A percentile compares a stretch with the other conserved stretches of the same genome.
Conservation (phyloP, 148 eudicot species). For the Rhododendron kiyosumense region DNA sequence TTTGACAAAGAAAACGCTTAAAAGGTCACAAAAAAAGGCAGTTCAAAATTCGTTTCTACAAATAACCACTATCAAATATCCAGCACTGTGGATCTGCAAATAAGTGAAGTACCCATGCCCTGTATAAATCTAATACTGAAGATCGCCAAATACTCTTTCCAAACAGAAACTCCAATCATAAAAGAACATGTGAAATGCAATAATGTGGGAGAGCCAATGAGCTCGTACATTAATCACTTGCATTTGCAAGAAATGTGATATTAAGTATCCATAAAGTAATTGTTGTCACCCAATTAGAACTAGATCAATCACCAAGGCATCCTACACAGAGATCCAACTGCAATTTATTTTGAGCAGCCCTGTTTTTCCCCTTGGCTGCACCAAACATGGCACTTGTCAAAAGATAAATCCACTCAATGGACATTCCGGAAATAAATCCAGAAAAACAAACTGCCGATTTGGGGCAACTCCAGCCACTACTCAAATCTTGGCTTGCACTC, state of each 20-base stretch:
- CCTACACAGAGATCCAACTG: background rate
- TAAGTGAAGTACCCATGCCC: background rate
- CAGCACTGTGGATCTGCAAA: background rate
- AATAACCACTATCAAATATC: background rate
- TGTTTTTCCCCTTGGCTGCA: conserved; percentile 80
- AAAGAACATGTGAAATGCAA: background rate
- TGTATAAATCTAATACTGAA: background rate
- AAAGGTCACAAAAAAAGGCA: background rate
- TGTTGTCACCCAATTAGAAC: background rate
- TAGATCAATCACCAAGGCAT: background rate
- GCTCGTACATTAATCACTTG: background rate
- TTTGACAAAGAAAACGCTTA: background rate
- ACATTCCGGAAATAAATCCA: background rate
- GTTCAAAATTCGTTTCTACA: background rate
- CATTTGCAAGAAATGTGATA: background rate
- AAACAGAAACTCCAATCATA: background rate
- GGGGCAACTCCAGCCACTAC: background rate
- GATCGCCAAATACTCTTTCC: background rate
- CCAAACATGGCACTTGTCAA: conserved; percentile 18
- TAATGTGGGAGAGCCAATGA: background rate
- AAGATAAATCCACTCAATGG: background rate
- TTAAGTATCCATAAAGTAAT: background rate
- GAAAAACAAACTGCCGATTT: no score
- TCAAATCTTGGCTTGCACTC: background rate
- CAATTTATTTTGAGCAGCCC: conserved; percentile 18